A percentile compares a stretch with the other conserved stretches of the same genome.
Conservation (phyloP, 768 basidiomycete species). For the Boletales sp. region DNA sequence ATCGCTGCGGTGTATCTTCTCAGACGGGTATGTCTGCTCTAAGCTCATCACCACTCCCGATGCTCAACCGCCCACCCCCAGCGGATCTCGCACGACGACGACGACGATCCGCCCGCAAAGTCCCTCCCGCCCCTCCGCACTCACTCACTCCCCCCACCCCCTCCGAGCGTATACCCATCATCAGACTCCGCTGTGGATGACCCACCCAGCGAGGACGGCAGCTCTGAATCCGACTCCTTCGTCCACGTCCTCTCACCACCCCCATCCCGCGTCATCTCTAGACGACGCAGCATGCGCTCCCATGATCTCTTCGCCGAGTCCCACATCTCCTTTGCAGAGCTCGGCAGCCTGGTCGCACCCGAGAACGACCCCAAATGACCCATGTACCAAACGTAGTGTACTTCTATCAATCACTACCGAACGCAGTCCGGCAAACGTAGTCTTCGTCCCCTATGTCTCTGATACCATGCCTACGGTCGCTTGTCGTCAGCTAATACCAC, state of each 20-base stretch:
- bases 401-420: no score
- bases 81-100: constrained; percentile 5
- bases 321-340: constrained; percentile 25
- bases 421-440: constrained; percentile 31
- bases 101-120: not conserved
- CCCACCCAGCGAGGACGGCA: not conserved
- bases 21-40: constrained; percentile 17
- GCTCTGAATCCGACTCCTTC: constrained; percentile 11
- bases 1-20: constrained; percentile 20
- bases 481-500: constrained; percentile 3
- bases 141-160: constrained; percentile 7
- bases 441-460: constrained; percentile 52
- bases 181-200: not conserved
- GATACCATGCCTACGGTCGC: constrained; percentile 45
- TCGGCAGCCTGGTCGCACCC: constrained; percentile 21
- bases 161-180: constrained; percentile 1
- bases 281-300: constrained; percentile 18
- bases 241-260: constrained; percentile 19
- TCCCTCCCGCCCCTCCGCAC: constrained; percentile 6
- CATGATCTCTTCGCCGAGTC: constrained; percentile 26
- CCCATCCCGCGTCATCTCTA: constrained; percentile 3
- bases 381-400: no score
- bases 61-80: not conserved
- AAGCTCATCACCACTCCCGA: accelerated
- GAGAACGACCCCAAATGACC: not conserved